Evolutionary conservation across 495 filamentous ascomycete genomes (phyloP).

Genomic region (Aspergillus panamensis): DNA sequence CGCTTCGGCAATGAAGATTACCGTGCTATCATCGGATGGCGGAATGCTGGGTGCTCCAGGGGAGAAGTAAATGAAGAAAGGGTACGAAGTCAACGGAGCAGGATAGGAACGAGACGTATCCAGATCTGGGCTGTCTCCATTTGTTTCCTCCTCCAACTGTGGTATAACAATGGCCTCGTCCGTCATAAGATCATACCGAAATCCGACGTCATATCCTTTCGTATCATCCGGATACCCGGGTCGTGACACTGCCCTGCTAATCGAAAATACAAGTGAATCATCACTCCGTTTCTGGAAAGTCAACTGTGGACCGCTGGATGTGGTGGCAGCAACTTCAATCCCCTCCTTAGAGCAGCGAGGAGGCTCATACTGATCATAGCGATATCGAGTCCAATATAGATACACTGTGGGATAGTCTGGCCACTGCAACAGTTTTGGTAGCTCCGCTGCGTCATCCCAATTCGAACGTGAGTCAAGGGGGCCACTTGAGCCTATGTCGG

Average conservation of each 20-base stretch:
- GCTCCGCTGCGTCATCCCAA: not conserved
- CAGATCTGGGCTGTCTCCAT: not conserved
- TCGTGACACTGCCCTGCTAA: not conserved
- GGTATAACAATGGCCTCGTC: not conserved
- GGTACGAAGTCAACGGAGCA: not conserved
- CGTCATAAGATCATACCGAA: not conserved
- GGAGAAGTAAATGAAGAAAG: not conserved
- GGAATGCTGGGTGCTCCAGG: not conserved
- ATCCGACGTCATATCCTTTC: not conserved
- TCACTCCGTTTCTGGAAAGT: not conserved
- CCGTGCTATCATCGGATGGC: not conserved
- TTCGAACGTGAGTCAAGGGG: not conserved
- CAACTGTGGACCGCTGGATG: not conserved
- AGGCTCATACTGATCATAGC: not conserved
- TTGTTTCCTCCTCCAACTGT: not conserved
- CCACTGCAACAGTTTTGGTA: not conserved
- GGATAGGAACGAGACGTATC: not conserved
- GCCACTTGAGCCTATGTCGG: not conserved
- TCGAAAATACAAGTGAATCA: not conserved
- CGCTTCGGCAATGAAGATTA: not conserved
- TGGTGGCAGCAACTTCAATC: not conserved
- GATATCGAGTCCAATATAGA: not conserved
- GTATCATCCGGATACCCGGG: not conserved
- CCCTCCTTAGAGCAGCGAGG: not conserved
- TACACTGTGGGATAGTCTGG: not conserved